These are phyloP conservation scores for Aotearoamyces nothofagi DNA, from an alignment of 2,329 filamentous ascomycete species.

Conservation along the genomic window DNA sequence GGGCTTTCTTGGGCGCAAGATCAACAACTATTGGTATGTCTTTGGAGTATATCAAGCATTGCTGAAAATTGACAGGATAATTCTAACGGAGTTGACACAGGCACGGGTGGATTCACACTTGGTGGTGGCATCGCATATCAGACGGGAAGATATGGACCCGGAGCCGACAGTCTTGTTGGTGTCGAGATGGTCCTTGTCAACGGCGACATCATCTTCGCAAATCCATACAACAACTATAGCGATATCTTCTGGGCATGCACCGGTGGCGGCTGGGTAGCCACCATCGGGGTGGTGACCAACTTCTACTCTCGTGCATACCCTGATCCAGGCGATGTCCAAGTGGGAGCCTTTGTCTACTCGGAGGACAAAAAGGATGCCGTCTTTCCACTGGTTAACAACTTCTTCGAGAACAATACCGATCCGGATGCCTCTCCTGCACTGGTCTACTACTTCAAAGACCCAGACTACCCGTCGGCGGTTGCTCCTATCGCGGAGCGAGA, in stretches of 20 bases:
- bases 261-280: constrained; percentile 2
- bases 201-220: constrained; percentile 2
- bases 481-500: constrained; percentile 1
- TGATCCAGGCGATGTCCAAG: constrained; percentile 2
- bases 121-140: constrained; percentile 3
- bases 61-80: too few species aligned
- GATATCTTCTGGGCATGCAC: constrained; percentile 3
- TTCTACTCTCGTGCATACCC: constrained; percentile 2
- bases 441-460: constrained; percentile 2
- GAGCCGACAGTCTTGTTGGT: constrained; percentile 2
- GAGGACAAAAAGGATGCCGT: constrained; percentile 1
- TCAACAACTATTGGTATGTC: constrained; percentile 3
- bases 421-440: constrained; percentile 1
- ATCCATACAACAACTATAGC: constrained; percentile 2
- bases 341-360: constrained; percentile 2
- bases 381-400: constrained; percentile 2
- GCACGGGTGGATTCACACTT: constrained; percentile 2
- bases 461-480: constrained; percentile 2
- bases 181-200: constrained; percentile 2
- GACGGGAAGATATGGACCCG: constrained; percentile 1
- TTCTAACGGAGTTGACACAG: too few species aligned
- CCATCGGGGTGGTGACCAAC: constrained; percentile 2
- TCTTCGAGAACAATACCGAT: constrained; percentile 3
- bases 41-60: too few species aligned
- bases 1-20: constrained; percentile 2